Evolutionary conservation across 306 rosid species (phyloP).

Genomic region (Canavalia gladiata): DNA sequence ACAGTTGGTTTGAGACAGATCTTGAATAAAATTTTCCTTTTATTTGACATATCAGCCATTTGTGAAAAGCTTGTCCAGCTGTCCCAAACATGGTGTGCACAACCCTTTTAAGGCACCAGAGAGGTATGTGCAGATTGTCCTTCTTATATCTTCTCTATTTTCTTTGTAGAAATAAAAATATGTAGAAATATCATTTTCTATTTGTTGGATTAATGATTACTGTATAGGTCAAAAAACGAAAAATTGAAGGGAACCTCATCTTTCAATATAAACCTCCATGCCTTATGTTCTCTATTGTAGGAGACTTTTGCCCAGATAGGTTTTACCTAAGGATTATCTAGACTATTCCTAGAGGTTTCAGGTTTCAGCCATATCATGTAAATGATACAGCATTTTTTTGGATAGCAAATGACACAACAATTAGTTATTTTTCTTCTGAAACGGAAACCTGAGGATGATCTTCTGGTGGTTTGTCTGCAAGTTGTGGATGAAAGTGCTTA

Average conservation of each 20-base stretch:
- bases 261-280: background rate
- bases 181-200: background rate
- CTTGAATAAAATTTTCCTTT: conserved; percentile 34
- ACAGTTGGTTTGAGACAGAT: background rate
- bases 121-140: conserved; percentile 65
- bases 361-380: background rate
- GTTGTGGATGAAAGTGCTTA: conserved; percentile 27
- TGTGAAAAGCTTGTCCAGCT: conserved; percentile 84
- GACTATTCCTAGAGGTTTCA: conserved; percentile 29
- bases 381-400: conserved; percentile 10
- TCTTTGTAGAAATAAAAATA: background rate
- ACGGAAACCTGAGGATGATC: conserved; percentile 10
- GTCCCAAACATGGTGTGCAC: conserved; percentile 97
- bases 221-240: background rate
- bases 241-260: conserved; percentile 3
- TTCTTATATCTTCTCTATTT: conserved; percentile 12
- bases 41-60: conserved; percentile 73
- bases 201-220: background rate
- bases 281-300: conserved; percentile 15
- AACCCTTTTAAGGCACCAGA: conserved; percentile 97
- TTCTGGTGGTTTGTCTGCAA: conserved; percentile 37
- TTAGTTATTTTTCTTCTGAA: conserved; percentile 36
- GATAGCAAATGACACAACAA: background rate
- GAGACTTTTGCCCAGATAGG: background rate
- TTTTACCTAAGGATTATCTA: conserved; percentile 22